These are phyloP conservation scores for Melastoma malabathricum DNA, from an alignment of 345 rosid genomes.

Conservation along the genomic window DNA sequence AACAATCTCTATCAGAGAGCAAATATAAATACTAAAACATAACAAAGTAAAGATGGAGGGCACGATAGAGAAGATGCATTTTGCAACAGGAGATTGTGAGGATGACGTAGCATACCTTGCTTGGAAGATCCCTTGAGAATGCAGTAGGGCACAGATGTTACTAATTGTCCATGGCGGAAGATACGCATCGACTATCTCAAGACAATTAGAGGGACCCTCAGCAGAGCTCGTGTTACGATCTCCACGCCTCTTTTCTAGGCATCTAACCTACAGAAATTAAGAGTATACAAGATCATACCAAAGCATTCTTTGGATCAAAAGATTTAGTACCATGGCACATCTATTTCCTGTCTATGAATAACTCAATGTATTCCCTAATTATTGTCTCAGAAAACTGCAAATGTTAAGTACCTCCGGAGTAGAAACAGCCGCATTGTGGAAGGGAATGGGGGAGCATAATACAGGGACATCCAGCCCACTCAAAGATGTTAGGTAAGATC, in stretches of 20 bases:
- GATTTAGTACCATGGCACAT: not conserved
- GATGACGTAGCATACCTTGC: conserved; percentile 41
- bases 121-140: conserved; percentile 54
- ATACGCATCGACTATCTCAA: conserved; percentile 56
- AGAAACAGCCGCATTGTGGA: conserved; percentile 70
- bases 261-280: conserved; percentile 48
- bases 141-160: conserved; percentile 42
- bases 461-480: conserved; percentile 63
- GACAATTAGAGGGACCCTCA: conserved; percentile 26
- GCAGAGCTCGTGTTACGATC: conserved; percentile 18
- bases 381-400: not conserved
- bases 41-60: not conserved
- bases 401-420: conserved; percentile 54
- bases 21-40: no score
- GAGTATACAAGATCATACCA: no score
- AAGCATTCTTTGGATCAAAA: no score
- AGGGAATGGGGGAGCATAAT: conserved; percentile 66
- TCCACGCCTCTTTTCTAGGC: conserved; percentile 42
- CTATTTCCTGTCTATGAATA: no score
- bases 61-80: not conserved
- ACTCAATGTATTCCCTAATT: no score
- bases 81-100: not conserved
- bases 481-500: conserved; percentile 58
- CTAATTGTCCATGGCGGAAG: conserved; percentile 82
- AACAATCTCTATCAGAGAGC: conserved; percentile 1